These are phyloP conservation scores for Ilex asprella DNA, from an alignment of 257 asterid species.

Conservation along the genomic window DNA sequence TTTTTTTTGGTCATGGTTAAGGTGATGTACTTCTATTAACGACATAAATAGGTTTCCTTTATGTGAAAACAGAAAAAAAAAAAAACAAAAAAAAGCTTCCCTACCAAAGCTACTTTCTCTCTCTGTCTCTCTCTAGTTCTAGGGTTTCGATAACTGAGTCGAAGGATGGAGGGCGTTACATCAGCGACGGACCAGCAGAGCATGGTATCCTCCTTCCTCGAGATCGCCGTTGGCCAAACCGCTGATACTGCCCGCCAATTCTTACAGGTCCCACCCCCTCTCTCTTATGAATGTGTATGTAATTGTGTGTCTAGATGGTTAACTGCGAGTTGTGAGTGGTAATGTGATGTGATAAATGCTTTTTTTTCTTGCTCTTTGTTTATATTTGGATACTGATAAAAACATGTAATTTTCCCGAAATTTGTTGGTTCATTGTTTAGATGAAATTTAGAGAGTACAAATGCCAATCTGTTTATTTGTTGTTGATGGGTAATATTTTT, in stretches of 20 bases:
- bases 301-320: neutral
- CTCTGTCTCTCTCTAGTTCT: too few species aligned
- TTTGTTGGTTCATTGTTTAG: neutral
- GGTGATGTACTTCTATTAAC: too few species aligned
- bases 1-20: too few species aligned
- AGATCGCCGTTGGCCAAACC: constrained; percentile 81
- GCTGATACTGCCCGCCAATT: constrained; percentile 84
- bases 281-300: neutral
- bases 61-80: neutral
- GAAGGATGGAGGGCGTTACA: constrained; percentile 41
- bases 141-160: too few species aligned
- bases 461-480: too few species aligned
- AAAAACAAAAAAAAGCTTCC: neutral
- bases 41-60: too few species aligned
- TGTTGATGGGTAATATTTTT: too few species aligned
- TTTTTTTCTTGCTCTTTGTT: too few species aligned
- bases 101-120: neutral
- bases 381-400: too few species aligned
- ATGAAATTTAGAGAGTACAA: neutral
- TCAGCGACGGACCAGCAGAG: constrained; percentile 59
- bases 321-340: neutral
- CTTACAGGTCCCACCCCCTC: constrained; percentile 47
- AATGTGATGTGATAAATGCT: neutral
- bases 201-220: constrained; percentile 65
- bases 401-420: neutral